phyloP scores from a whole-genome alignment of 805 yeast species.

The Monosporozyma siamensis region DNA sequence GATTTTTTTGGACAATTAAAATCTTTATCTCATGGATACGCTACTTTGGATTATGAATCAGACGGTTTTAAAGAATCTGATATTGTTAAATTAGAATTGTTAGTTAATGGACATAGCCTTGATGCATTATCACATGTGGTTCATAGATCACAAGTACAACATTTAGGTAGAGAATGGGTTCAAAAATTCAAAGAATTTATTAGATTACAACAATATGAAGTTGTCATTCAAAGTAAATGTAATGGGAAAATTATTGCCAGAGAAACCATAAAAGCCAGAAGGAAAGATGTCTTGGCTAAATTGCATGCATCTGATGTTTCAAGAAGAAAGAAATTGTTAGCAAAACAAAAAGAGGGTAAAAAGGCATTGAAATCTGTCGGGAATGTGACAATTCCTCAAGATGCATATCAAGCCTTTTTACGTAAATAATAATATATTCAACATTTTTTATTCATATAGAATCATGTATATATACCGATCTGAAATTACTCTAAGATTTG shows the following conservation, averaged over 20 bases:
- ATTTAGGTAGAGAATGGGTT: conserved; percentile 74
- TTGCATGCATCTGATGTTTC: conserved; percentile 90
- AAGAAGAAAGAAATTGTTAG: conserved; percentile 78
- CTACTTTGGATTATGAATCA: conserved; percentile 90
- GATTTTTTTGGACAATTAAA: conserved; percentile 92
- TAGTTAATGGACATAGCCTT: conserved; percentile 80
- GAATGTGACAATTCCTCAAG: conserved; percentile 64
- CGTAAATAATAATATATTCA: conserved; percentile 20
- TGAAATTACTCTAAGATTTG: conserved; percentile 27
- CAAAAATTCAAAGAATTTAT: conserved; percentile 70
- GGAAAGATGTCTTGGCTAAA: conserved; percentile 91
- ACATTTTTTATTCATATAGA: not conserved
- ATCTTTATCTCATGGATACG: conserved; percentile 85
- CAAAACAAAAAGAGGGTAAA: conserved; percentile 90
- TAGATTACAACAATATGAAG: conserved; percentile 80
- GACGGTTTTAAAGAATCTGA: conserved; percentile 76
- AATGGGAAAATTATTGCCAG: conserved; percentile 77
- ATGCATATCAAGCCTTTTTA: conserved; percentile 83
- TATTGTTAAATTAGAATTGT: conserved; percentile 75
- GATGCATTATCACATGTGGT: conserved; percentile 89
- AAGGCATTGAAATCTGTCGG: conserved; percentile 69
- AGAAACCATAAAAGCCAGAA: conserved; percentile 85
- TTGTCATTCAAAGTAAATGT: conserved; percentile 83
- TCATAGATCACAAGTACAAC: conserved; percentile 70
- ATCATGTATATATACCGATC: not conserved